These are phyloP conservation scores for Pancytospora philotis DNA, from an alignment of 371 early-diverging fungal species.

Conservation along the genomic window DNA sequence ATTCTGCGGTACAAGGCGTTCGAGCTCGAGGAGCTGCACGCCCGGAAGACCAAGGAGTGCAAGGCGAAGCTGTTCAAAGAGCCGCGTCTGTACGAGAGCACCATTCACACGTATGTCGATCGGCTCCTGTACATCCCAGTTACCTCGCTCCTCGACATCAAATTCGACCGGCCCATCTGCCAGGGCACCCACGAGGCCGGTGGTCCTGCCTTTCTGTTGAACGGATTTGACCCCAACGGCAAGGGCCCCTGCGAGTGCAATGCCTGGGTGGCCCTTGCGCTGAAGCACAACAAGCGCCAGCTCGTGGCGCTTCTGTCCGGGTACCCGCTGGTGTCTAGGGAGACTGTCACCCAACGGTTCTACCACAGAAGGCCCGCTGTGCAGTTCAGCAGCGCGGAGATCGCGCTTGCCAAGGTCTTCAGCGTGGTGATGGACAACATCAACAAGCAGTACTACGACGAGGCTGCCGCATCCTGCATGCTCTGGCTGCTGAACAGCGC, in stretches of 20 bases:
- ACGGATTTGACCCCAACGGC: no score
- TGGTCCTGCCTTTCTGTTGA: no score
- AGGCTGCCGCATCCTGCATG: neutral
- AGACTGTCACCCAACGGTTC: no score
- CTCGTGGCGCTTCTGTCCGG: no score
- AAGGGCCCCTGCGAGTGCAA: no score
- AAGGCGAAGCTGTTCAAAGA: slow-evolving; percentile 31
- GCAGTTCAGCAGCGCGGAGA: neutral
- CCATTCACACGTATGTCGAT: slow-evolving; percentile 8
- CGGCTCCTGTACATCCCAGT: slow-evolving; percentile 34
- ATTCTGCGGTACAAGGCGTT: slow-evolving; percentile 37
- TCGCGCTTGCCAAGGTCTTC: neutral
- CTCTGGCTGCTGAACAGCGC: slow-evolving; percentile 14
- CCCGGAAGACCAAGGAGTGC: slow-evolving; percentile 13
- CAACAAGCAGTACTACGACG: neutral
- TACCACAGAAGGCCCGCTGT: neutral
- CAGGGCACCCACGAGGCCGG: no score
- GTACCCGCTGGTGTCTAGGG: no score
- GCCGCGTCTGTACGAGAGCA: slow-evolving; percentile 27
- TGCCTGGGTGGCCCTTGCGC: no score
- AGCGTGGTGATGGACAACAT: neutral
- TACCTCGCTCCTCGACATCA: slow-evolving; percentile 21
- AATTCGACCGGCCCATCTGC: slow-evolving; percentile 25
- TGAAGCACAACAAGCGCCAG: no score
- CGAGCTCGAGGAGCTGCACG: slow-evolving; percentile 27